Percentiles rank a stretch among this genome's conserved stretches.
Evolutionary conservation across 352 stramenopile genomes (phyloP).

Genomic region (Phytophthora pinifolia): DNA sequence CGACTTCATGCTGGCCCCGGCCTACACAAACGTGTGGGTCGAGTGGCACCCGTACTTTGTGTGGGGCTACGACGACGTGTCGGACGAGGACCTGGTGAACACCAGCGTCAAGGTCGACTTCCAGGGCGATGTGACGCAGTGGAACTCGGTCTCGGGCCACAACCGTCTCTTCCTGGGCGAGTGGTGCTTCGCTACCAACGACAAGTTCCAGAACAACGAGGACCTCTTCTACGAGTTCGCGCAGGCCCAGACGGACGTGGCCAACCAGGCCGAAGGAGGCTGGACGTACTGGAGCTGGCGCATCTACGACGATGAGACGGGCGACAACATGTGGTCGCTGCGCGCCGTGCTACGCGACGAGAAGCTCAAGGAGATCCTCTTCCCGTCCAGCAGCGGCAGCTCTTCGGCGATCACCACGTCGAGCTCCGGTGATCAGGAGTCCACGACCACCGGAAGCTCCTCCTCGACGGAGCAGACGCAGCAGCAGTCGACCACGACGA

Average conservation of each 20-base stretch:
- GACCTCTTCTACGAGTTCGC: conserved; percentile 53
- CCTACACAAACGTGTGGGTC: conserved; percentile 74
- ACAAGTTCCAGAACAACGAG: conserved; percentile 52
- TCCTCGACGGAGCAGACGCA: conserved; percentile 13
- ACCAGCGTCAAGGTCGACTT: conserved; percentile 47
- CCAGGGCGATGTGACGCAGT: conserved; percentile 37
- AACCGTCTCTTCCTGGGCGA: conserved; percentile 63
- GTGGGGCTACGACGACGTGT: conserved; percentile 70
- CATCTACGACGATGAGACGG: conserved; percentile 60
- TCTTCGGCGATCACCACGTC: conserved; percentile 5
- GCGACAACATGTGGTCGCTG: conserved; percentile 66
- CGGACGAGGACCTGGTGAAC: conserved; percentile 50
- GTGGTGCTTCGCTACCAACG: conserved; percentile 60
- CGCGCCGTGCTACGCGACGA: conserved; percentile 55
- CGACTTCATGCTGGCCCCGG: conserved; percentile 49
- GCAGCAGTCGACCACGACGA: too few species aligned
- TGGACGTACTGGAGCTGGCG: conserved; percentile 80
- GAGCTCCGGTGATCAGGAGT: conserved; percentile 11
- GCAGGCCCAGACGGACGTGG: conserved; percentile 45
- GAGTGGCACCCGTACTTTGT: conserved; percentile 87
- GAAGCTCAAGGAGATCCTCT: conserved; percentile 32
- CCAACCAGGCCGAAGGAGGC: conserved; percentile 55
- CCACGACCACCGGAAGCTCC: conserved; percentile 1
- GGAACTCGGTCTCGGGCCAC: conserved; percentile 36
- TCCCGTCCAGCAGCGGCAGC: conserved; percentile 22